Conservation (phyloP, 1,284 basidiomycete genomes). For the Apiotrichum akiyoshidainum region DNA sequence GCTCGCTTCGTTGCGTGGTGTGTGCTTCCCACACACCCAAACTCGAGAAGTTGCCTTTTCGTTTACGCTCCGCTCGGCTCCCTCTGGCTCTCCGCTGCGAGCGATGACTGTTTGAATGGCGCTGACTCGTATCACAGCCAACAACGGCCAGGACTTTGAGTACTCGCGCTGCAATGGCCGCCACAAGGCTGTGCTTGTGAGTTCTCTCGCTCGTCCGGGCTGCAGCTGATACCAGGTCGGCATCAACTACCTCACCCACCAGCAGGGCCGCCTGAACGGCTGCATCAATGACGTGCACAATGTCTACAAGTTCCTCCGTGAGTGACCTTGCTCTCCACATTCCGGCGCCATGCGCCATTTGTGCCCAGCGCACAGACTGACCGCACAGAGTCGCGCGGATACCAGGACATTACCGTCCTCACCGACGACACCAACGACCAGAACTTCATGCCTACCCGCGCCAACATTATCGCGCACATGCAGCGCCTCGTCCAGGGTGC, state of each 20-base stretch:
- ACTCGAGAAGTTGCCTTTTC: too few species aligned
- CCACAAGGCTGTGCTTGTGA: constrained; percentile 13
- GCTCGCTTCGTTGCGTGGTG: too few species aligned
- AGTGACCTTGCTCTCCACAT: not conserved
- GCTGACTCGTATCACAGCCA: not conserved
- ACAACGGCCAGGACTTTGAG: constrained; percentile 60
- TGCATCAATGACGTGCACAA: constrained; percentile 88
- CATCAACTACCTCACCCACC: constrained; percentile 48
- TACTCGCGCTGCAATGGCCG: constrained; percentile 67
- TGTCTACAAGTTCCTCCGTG: constrained; percentile 67
- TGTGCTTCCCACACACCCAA: too few species aligned
- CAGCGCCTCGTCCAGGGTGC: constrained; percentile 80
- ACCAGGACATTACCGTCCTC: constrained; percentile 73
- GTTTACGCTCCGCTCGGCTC: too few species aligned
- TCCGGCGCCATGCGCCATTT: not conserved
- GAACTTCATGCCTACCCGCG: constrained; percentile 66
- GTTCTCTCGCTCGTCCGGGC: constrained; percentile 65
- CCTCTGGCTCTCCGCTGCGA: too few species aligned
- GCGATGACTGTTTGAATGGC: too few species aligned
- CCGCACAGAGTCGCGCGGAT: constrained; percentile 58
- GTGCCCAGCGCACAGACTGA: not conserved
- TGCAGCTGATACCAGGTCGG: constrained; percentile 52
- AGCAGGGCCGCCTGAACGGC: constrained; percentile 53
- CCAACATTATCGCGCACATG: constrained; percentile 85
- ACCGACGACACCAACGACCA: constrained; percentile 70